Percentiles rank a stretch among this genome's conserved stretches.
These are phyloP conservation scores for Sordariomycetes sp. DNA, from an alignment of 2,329 filamentous ascomycete species.

Conservation along the genomic window DNA sequence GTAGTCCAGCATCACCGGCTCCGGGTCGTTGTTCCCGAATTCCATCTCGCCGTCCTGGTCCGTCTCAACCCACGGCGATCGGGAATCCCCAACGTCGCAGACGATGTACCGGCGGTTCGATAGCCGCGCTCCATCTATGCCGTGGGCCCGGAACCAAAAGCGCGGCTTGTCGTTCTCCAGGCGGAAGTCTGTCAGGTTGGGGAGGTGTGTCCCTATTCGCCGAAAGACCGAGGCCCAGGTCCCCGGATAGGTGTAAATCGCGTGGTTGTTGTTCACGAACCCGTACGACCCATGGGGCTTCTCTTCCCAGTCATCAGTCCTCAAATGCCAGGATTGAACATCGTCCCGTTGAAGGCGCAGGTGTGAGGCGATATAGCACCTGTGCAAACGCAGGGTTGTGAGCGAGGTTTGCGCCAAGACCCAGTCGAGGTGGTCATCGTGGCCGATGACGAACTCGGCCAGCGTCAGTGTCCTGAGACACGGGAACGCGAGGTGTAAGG, in stretches of 20 bases:
- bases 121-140: not conserved
- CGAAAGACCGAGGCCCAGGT: conserved; percentile 14
- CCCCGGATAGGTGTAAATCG: not conserved
- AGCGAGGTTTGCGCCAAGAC: conserved; percentile 9
- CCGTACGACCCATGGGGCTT: not conserved
- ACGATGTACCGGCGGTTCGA: not conserved
- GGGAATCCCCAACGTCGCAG: not conserved
- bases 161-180: not conserved
- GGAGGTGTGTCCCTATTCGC: conserved; percentile 7
- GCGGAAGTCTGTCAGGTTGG: conserved; percentile 10
- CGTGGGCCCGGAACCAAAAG: not conserved
- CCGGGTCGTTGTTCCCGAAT: not conserved
- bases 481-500: conserved; percentile 10
- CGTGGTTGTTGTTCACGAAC: not conserved
- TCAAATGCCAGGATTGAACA: not conserved
- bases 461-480: conserved; percentile 10
- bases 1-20: not conserved
- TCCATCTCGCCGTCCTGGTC: not conserved
- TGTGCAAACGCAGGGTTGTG: conserved; percentile 2
- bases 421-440: conserved; percentile 15
- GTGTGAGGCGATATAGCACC: conserved; percentile 9
- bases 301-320: not conserved
- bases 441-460: conserved; percentile 7
- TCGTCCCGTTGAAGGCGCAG: conserved; percentile 7
- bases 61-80: not conserved